A percentile compares a stretch with the other conserved stretches of the same genome.
Evolutionary conservation across 805 yeast species (phyloP).

Genomic region (Barnettozyma botsteinii): DNA sequence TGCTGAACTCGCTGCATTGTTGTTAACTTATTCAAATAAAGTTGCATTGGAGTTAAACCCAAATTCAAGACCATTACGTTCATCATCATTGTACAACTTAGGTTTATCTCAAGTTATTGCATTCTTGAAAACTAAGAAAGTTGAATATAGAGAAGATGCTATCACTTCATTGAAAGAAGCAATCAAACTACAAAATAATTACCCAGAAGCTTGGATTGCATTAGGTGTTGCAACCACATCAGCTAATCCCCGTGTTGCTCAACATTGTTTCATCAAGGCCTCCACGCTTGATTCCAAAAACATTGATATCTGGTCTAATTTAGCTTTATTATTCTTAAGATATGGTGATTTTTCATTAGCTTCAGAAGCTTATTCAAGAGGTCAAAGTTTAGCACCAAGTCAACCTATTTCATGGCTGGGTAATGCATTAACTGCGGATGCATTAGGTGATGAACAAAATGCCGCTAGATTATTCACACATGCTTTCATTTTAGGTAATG

Average conservation of each 20-base stretch:
- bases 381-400: slow-evolving; percentile 80
- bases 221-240: slow-evolving; percentile 71
- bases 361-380: slow-evolving; percentile 59
- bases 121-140: slow-evolving; percentile 27
- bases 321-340: slow-evolving; percentile 70
- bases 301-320: slow-evolving; percentile 68
- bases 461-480: slow-evolving; percentile 66
- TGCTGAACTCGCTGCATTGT: slow-evolving; percentile 32
- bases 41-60: slow-evolving; percentile 38
- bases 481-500: slow-evolving; percentile 72
- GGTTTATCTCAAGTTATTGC: slow-evolving; percentile 60
- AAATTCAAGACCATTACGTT: slow-evolving; percentile 42
- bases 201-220: slow-evolving; percentile 73
- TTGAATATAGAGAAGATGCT: slow-evolving; percentile 42
- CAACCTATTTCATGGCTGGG: slow-evolving; percentile 79
- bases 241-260: slow-evolving; percentile 66
- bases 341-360: slow-evolving; percentile 70
- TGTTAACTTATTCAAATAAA: slow-evolving; percentile 42
- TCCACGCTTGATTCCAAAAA: slow-evolving; percentile 62
- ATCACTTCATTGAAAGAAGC: slow-evolving; percentile 58
- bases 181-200: slow-evolving; percentile 63
- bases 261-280: slow-evolving; percentile 90
- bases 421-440: slow-evolving; percentile 59
- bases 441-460: slow-evolving; percentile 40
- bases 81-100: slow-evolving; percentile 60